Conservation (phyloP, 305 asterid genomes). For the Fraxinus nigra region DNA sequence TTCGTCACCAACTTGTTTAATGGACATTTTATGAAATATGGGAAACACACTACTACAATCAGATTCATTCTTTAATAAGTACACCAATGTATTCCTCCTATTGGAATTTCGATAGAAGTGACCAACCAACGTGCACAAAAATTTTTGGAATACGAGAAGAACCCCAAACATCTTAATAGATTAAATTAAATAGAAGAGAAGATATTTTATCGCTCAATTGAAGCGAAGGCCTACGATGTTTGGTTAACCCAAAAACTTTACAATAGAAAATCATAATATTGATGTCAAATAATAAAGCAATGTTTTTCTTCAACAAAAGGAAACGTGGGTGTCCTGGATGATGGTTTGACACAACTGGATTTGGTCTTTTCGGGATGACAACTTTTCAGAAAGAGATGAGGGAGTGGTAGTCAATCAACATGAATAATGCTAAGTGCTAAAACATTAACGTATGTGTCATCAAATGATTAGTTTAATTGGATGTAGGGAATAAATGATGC, state of each 20-base stretch:
- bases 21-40: not conserved
- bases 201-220: not conserved
- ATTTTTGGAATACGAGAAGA: not conserved
- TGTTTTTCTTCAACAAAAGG: not conserved
- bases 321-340: not conserved
- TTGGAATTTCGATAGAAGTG: not conserved
- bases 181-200: not conserved
- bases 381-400: not conserved
- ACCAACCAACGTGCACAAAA: not conserved
- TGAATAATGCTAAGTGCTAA: not conserved
- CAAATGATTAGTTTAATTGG: not conserved
- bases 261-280: not conserved
- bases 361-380: not conserved
- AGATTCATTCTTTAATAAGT: not conserved
- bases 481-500: not conserved
- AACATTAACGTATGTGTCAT: not conserved
- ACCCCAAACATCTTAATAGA: not conserved
- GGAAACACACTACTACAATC: not conserved
- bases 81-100: not conserved
- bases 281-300: not conserved
- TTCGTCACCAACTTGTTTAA: not conserved
- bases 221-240: not conserved
- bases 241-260: not conserved
- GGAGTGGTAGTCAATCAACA: not conserved
- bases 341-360: not conserved